Percentiles rank a stretch among this genome's conserved stretches.
Conservation (phyloP, 1,284 basidiomycete genomes). For the Retiboletus flavoniger region DNA sequence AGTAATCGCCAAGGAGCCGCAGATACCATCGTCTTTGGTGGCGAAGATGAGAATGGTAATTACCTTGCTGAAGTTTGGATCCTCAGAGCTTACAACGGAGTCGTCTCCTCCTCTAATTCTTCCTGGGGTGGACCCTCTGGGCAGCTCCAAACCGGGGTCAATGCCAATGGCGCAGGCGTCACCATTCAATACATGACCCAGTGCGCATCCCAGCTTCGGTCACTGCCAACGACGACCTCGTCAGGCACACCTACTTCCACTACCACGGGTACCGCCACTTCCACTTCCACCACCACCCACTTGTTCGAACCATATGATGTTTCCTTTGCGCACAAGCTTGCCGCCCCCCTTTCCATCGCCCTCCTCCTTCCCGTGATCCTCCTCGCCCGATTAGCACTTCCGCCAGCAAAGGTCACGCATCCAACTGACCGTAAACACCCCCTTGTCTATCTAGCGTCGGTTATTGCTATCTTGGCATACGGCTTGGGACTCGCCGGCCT, state of each 20-base stretch:
- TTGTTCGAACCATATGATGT: constrained; percentile 45
- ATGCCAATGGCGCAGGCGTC: constrained; percentile 69
- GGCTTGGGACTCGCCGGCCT: constrained; percentile 61
- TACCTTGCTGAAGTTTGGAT: constrained; percentile 76
- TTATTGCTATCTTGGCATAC: constrained; percentile 52
- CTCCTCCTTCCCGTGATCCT: constrained; percentile 55
- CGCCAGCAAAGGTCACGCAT: constrained; percentile 35
- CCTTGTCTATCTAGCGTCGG: constrained; percentile 39
- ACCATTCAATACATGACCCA: constrained; percentile 53
- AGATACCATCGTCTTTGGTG: constrained; percentile 79
- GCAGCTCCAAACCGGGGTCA: constrained; percentile 53
- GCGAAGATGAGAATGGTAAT: constrained; percentile 60
- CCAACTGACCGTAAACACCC: constrained; percentile 25
- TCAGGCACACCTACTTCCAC: constrained; percentile 22
- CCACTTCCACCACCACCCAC: constrained; percentile 24
- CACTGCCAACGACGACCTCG: constrained; percentile 27
- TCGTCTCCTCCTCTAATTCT: constrained; percentile 51
- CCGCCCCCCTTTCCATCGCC: constrained; percentile 63
- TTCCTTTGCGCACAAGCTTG: constrained; percentile 60
- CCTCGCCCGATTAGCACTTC: constrained; percentile 51
- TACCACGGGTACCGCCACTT: constrained; percentile 24
- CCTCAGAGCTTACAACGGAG: constrained; percentile 64
- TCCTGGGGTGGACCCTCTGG: constrained; percentile 69
- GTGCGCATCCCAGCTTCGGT: constrained; percentile 50
- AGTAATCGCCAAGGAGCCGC: constrained; percentile 46